Evolutionary conservation across 31 red algal genomes (phyloP).

Genomic region (Asparagopsis taxiformis): DNA sequence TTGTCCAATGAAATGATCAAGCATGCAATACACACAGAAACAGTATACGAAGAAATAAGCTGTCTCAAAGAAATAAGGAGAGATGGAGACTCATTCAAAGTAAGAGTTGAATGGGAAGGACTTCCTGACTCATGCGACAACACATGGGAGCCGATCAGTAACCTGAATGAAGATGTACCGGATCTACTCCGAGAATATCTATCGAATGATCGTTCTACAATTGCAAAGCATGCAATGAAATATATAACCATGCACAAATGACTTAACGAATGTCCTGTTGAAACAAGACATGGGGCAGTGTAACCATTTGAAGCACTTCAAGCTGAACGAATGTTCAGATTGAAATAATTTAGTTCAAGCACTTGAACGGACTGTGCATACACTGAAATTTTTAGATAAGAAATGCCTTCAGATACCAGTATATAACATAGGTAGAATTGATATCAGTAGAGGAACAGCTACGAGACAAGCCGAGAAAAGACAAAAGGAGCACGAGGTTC

Average conservation of each 20-base stretch:
- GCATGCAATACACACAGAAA: not conserved
- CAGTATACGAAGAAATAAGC: not conserved
- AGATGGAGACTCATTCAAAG: not conserved
- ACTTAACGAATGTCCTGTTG: not conserved
- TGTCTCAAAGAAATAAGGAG: not conserved
- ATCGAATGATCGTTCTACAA: not conserved
- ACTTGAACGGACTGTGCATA: too few relatives aligned
- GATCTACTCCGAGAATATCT: not conserved
- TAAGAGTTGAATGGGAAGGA: not conserved
- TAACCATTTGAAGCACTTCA: too few relatives aligned
- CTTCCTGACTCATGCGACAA: too few relatives aligned
- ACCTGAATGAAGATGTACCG: not conserved
- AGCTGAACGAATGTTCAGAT: too few relatives aligned
- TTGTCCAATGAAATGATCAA: not conserved
- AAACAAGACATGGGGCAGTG: conserved; percentile 2
- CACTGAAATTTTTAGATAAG: too few relatives aligned
- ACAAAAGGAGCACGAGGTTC: too few relatives aligned
- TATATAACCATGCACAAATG: not conserved
- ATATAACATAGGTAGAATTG: too few relatives aligned
- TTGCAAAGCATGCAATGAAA: not conserved
- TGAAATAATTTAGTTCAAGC: too few relatives aligned
- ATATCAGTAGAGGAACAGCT: too few relatives aligned
- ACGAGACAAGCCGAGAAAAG: too few relatives aligned
- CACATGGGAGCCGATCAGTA: not conserved
- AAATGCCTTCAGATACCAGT: too few relatives aligned